A percentile compares a stretch with the other conserved stretches of the same genome.
These are phyloP conservation scores for Amanita rubescens DNA, from an alignment of 768 basidiomycete species.

Conservation along the genomic window DNA sequence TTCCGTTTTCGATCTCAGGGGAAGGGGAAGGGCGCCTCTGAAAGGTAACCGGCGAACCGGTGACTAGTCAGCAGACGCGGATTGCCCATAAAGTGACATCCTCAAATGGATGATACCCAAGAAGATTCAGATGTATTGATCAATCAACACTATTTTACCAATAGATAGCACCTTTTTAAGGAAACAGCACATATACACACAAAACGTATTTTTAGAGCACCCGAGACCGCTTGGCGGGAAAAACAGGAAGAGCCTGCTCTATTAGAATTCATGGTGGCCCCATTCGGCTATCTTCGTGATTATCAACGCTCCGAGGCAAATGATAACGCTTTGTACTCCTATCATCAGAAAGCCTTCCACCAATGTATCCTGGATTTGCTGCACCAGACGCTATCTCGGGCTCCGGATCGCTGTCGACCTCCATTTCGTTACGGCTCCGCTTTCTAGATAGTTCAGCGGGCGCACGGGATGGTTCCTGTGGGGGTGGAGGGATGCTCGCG, in stretches of 20 bases:
- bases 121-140: slow-evolving; percentile 8
- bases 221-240: slow-evolving; percentile 9
- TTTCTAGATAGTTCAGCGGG: slow-evolving; percentile 41
- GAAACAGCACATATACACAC: slow-evolving; percentile 17
- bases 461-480: slow-evolving; percentile 33
- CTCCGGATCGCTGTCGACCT: slow-evolving; percentile 47
- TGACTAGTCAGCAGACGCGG: slow-evolving; percentile 3
- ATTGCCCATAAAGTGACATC: slow-evolving; percentile 5
- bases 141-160: slow-evolving; percentile 15
- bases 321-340: slow-evolving; percentile 56
- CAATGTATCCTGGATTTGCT: slow-evolving; percentile 14
- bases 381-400: slow-evolving; percentile 33
- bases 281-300: slow-evolving; percentile 27
- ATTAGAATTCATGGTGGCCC: slow-evolving; percentile 13
- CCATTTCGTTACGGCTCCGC: slow-evolving; percentile 57
- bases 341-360: slow-evolving; percentile 32
- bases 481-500: neutral
- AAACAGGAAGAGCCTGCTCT: slow-evolving; percentile 8
- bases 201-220: slow-evolving; percentile 3
- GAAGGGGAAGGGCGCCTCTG: neutral
- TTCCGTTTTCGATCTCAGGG: neutral
- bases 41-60: slow-evolving; percentile 1
- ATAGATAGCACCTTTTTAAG: slow-evolving; percentile 16
- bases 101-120: slow-evolving; percentile 7
- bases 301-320: slow-evolving; percentile 32